A percentile compares a stretch with the other conserved stretches of the same genome.
These are phyloP conservation scores for Ambrosia hybrid DNA, from an alignment of 140 eudicot species.

Conservation along the genomic window DNA sequence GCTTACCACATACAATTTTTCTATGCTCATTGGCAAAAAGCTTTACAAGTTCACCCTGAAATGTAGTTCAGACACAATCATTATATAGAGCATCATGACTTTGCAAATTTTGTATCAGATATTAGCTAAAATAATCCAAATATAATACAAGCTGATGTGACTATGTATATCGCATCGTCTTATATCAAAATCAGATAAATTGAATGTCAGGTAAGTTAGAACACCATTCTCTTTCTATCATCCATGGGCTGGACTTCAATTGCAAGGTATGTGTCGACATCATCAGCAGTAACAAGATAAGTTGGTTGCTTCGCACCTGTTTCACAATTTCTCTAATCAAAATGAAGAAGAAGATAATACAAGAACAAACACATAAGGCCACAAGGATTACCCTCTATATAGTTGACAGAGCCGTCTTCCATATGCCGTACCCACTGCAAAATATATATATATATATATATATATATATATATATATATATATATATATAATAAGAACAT, in stretches of 20 bases:
- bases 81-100: background rate
- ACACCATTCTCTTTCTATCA: constrained; percentile 78
- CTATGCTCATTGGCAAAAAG: constrained; percentile 89
- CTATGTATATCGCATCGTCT: background rate
- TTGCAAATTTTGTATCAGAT: constrained; percentile 11
- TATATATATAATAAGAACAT: background rate
- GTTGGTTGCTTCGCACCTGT: constrained; percentile 95
- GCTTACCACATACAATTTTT: constrained; percentile 83
- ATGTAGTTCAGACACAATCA: constrained; percentile 22
- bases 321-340: constrained; percentile 18
- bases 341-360: background rate
- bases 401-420: constrained; percentile 90
- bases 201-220: constrained; percentile 1
- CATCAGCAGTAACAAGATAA: constrained; percentile 91
- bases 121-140: background rate
- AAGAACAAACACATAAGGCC: background rate
- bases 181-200: background rate
- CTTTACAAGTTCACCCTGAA: constrained; percentile 87
- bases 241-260: constrained; percentile 98
- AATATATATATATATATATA: background rate
- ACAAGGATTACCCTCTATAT: constrained; percentile 68
- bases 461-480: background rate
- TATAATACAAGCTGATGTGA: constrained; percentile 7
- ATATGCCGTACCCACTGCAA: constrained; percentile 94
- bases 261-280: constrained; percentile 83